Conservation (phyloP, 164 flowering plant genomes). For the Saururus chinensis region DNA sequence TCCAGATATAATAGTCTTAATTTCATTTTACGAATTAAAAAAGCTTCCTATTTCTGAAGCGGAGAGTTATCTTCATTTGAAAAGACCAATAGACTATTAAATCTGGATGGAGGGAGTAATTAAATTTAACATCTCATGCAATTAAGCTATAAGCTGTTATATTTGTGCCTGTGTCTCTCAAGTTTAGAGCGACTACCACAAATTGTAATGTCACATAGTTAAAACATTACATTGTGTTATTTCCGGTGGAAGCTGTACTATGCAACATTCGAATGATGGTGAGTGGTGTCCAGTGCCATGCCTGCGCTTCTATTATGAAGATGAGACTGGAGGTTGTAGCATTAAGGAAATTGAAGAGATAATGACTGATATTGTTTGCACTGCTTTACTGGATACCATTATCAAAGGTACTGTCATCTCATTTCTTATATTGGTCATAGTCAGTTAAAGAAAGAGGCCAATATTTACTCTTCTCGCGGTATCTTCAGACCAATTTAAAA, state of each 20-base stretch:
- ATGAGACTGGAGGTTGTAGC: constrained; percentile 13
- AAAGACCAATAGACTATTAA: too few species aligned
- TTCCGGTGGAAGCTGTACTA: constrained; percentile 57
- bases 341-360: constrained; percentile 36
- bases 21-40: too few species aligned
- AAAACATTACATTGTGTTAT: neutral
- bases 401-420: constrained; percentile 47
- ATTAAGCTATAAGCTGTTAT: too few species aligned
- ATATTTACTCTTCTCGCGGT: neutral
- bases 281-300: constrained; percentile 45
- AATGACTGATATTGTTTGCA: constrained; percentile 55
- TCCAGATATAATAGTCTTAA: too few species aligned
- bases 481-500: neutral
- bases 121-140: too few species aligned
- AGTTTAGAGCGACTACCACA: neutral
- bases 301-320: constrained; percentile 49
- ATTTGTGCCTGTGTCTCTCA: too few species aligned
- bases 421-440: neutral
- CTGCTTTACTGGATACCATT: constrained; percentile 53
- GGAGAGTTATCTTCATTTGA: too few species aligned
- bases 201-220: neutral
- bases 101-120: too few species aligned
- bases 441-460: neutral
- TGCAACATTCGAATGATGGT: constrained; percentile 23
- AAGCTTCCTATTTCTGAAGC: too few species aligned